phyloP scores from a whole-genome alignment of 257 asterid species.

The Knoxia roxburghii region DNA sequence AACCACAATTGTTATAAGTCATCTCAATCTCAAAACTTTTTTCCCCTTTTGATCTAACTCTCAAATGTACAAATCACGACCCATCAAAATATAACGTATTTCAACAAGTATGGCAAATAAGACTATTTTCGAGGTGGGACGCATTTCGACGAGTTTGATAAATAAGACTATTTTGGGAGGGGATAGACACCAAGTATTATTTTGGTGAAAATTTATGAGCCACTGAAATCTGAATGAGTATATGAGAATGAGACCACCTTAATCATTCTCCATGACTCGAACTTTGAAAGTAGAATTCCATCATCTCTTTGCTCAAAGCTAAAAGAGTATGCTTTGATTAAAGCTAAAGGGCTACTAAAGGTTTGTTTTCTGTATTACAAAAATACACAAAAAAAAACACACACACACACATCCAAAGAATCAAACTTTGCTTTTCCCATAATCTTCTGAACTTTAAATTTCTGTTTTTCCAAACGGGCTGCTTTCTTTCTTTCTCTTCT shows the following conservation, averaged over 20 bases:
- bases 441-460: constrained; percentile 53
- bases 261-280: constrained; percentile 52
- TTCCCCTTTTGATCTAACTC: too few relatives aligned
- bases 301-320: constrained; percentile 66
- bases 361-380: constrained; percentile 37
- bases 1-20: too few relatives aligned
- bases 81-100: too few relatives aligned
- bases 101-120: too few relatives aligned
- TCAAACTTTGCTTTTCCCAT: constrained; percentile 48
- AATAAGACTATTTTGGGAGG: too few relatives aligned
- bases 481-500: constrained; percentile 28
- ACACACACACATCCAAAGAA: constrained; percentile 31
- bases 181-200: too few relatives aligned
- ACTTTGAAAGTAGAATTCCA: constrained; percentile 59
- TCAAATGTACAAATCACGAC: too few relatives aligned
- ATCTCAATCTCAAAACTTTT: too few relatives aligned
- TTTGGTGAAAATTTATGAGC: too few relatives aligned
- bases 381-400: constrained; percentile 10
- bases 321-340: constrained; percentile 37
- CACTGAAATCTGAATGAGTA: too few relatives aligned
- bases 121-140: too few relatives aligned
- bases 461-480: constrained; percentile 77
- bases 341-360: constrained; percentile 49
- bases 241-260: constrained; percentile 29
- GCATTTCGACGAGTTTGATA: too few relatives aligned